phyloP scores from a whole-genome alignment of 345 rosid genomes.

The Eucalyptus shirleyi region DNA sequence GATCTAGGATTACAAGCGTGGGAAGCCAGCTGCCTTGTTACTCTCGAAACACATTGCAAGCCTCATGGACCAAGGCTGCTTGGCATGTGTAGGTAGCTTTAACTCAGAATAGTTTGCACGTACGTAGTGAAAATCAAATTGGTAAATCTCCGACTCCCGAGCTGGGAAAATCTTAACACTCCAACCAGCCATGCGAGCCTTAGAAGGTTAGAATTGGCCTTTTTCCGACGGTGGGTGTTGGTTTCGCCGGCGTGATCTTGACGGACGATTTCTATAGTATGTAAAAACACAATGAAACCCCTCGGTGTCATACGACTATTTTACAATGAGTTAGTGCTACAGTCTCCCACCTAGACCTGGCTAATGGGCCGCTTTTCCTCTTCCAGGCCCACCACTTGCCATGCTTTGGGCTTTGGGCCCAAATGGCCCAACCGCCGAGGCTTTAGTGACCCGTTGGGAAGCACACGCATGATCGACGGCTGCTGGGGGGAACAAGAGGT shows the following conservation, averaged over 20 bases:
- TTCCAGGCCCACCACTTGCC: neutral
- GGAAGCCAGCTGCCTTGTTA: no score
- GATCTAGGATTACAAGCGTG: no score
- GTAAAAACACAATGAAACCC: neutral
- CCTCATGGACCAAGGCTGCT: accelerated
- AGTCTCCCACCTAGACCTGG: neutral
- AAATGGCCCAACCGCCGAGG: neutral
- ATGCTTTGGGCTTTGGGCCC: neutral
- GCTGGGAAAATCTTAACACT: neutral
- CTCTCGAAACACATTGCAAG: neutral
- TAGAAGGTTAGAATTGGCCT: neutral
- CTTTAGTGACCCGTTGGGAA: neutral
- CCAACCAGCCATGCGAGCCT: neutral
- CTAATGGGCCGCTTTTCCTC: neutral
- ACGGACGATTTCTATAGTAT: neutral
- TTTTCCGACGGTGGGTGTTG: neutral
- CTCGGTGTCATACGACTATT: neutral
- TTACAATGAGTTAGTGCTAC: neutral
- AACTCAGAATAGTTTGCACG: neutral
- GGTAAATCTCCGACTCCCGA: neutral
- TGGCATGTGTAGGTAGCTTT: neutral
- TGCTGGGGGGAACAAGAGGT: neutral
- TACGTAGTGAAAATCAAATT: no score
- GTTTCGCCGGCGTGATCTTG: neutral
- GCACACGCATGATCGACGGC: neutral